Conservation (phyloP, 257 asterid genomes). For the Solanum gracilifrons region DNA sequence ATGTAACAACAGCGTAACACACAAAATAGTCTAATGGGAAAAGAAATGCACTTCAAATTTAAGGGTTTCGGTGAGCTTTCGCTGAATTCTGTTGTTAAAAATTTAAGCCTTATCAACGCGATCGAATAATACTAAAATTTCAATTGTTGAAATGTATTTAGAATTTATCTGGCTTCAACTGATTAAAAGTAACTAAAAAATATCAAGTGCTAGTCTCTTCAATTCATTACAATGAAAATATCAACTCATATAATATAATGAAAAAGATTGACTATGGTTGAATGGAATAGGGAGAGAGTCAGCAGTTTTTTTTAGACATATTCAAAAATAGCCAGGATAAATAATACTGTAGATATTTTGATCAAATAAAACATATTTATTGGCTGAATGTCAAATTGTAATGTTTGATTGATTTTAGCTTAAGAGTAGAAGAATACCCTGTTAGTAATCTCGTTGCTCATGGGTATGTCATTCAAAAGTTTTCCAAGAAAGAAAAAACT, state of each 20-base stretch:
- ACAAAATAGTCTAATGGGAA: not conserved
- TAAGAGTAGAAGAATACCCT: not conserved
- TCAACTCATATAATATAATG: not conserved
- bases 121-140: not conserved
- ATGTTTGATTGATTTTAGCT: not conserved
- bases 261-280: not conserved
- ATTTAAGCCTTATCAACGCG: not conserved
- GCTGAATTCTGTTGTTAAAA: not conserved
- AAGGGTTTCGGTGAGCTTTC: not conserved
- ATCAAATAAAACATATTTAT: not conserved
- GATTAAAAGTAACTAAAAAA: not conserved
- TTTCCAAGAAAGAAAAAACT: not conserved
- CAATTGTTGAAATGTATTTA: not conserved
- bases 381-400: not conserved
- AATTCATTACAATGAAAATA: not conserved
- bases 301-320: not conserved
- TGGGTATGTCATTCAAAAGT: not conserved
- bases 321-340: not conserved
- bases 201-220: not conserved
- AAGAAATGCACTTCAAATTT: not conserved
- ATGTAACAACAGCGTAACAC: not conserved
- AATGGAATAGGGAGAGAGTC: not conserved
- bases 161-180: not conserved
- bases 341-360: not conserved
- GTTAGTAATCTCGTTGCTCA: not conserved